These are phyloP conservation scores for Penicillium cataractarum DNA, from an alignment of 495 filamentous ascomycete genomes.

Conservation along the genomic window DNA sequence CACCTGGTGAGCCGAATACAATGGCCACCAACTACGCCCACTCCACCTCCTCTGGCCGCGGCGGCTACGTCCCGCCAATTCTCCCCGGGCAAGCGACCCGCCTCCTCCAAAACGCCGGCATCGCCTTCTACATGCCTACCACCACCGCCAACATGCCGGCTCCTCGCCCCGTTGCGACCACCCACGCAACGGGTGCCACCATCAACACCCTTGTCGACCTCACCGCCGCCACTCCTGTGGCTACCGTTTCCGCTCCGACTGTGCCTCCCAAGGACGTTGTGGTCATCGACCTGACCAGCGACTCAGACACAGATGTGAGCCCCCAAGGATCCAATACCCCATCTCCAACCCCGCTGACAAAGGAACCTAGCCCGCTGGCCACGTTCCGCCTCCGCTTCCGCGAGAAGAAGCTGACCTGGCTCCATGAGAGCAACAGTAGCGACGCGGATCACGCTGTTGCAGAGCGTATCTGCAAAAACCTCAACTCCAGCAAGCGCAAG, in stretches of 20 bases:
- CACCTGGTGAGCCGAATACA: neutral
- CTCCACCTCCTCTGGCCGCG: neutral
- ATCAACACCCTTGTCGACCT: neutral
- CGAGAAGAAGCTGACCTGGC: conserved; percentile 11
- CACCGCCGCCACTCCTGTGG: neutral
- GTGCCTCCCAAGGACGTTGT: conserved; percentile 7
- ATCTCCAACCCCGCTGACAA: conserved; percentile 2
- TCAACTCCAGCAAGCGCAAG: conserved; percentile 7
- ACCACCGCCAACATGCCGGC: neutral
- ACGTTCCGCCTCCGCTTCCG: conserved; percentile 4
- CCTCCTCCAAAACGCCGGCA: neutral
- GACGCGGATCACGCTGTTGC: neutral
- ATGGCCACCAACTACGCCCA: conserved; percentile 4
- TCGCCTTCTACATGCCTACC: neutral
- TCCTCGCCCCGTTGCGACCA: neutral
- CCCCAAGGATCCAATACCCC: conserved; percentile 5
- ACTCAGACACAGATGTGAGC: conserved; percentile 12
- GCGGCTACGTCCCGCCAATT: neutral
- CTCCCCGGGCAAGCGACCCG: neutral
- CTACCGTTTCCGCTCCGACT: neutral
- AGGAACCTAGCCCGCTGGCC: neutral
- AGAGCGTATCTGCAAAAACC: neutral
- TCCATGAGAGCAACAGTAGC: neutral
- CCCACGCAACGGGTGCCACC: neutral
- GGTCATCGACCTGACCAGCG: conserved; percentile 19